These are phyloP conservation scores for Emericellopsis cladophorae DNA, from an alignment of 2,329 filamentous ascomycete genomes.

Conservation along the genomic window DNA sequence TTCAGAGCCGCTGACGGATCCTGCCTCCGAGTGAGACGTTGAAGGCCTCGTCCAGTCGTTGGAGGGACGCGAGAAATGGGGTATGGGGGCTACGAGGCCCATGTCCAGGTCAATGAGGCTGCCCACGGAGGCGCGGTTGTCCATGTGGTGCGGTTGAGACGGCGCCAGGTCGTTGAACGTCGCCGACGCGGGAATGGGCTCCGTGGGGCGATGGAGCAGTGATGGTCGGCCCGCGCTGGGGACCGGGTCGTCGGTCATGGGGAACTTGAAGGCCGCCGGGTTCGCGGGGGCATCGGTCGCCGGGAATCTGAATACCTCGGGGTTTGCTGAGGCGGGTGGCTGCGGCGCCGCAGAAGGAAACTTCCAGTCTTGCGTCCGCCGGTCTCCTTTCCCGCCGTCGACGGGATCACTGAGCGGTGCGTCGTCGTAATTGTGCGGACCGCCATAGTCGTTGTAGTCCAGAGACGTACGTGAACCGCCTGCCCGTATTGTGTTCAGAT, in stretches of 20 bases:
- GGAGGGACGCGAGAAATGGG: conserved; percentile 13
- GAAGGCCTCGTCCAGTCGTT: conserved; percentile 41
- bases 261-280: conserved; percentile 38
- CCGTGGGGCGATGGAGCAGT: conserved; percentile 37
- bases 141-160: conserved; percentile 15
- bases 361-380: conserved; percentile 43
- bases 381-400: conserved; percentile 39
- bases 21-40: conserved; percentile 46
- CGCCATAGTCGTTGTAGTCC: conserved; percentile 36
- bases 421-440: conserved; percentile 8
- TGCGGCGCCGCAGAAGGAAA: conserved; percentile 33
- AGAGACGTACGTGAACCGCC: conserved; percentile 30
- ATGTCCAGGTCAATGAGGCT: conserved; percentile 43
- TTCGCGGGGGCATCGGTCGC: conserved; percentile 31
- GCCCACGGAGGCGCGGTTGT: conserved; percentile 28
- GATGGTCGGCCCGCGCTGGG: conserved; percentile 24
- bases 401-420: conserved; percentile 7
- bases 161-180: conserved; percentile 27
- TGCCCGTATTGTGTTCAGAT: conserved; percentile 48
- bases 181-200: conserved; percentile 30
- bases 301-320: conserved; percentile 38
- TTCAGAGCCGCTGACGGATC: conserved; percentile 42
- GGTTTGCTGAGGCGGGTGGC: conserved; percentile 37
- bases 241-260: conserved; percentile 10
- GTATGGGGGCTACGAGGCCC: conserved; percentile 30